Evolutionary conservation across 345 rosid species (phyloP).

Genomic region (Hibiscus trionum): DNA sequence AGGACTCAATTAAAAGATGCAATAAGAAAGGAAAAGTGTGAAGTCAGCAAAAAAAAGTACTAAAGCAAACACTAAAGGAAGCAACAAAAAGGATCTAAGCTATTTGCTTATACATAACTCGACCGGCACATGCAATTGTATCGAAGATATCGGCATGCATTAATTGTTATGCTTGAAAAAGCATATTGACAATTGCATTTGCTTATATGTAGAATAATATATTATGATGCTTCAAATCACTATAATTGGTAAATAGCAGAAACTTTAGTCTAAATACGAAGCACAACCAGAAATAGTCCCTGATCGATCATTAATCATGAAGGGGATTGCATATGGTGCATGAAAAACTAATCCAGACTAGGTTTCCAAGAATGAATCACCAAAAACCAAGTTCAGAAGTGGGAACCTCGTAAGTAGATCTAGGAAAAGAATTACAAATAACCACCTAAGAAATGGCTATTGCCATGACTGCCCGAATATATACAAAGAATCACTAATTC

Average conservation of each 20-base stretch:
- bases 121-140: background rate
- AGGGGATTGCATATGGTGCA: background rate
- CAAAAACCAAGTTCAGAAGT: background rate
- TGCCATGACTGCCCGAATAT: background rate
- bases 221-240: background rate
- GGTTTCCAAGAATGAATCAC: background rate
- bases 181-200: background rate
- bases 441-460: background rate
- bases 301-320: background rate
- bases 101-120: background rate
- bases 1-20: background rate
- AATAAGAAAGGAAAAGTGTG: background rate
- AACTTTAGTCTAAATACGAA: background rate
- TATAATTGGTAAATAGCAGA: background rate
- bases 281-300: background rate
- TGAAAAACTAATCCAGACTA: background rate
- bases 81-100: background rate
- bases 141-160: background rate
- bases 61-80: background rate
- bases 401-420: background rate
- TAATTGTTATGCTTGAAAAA: background rate
- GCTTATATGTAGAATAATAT: background rate
- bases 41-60: background rate
- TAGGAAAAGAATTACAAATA: background rate
- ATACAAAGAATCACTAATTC: background rate